Evolutionary conservation across 108 stramenopile genomes (phyloP), one percentile per base, ranked within the genome.

Genomic region (Conticribra weissflogii): DNA sequence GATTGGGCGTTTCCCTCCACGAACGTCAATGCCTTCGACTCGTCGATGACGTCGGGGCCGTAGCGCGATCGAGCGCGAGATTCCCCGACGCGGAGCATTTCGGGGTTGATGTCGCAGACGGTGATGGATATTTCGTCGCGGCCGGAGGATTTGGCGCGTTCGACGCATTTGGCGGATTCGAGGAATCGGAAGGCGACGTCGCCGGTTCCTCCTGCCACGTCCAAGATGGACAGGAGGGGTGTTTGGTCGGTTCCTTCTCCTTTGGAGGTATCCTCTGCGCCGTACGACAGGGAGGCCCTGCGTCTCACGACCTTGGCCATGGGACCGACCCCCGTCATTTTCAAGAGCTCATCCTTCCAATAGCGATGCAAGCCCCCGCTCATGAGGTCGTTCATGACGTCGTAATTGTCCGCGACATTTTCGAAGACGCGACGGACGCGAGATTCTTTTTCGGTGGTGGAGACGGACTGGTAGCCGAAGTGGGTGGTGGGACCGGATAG

Each of bases 321-420:
- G 50, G 87, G 68, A 3, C 48, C 84, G 7, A 88, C 87, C 16
- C 80, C 76, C 31, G 93, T 88, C 71, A 86, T 66, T 18, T 74
- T 67, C 50, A 99, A 81, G 16, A 98, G 82, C 36, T 96, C 90
- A 71, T 99, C 98, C 68, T 99, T 99, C 98, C 98, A 99, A 28
- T 92, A 79, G 2, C 98, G 84, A 78, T 99, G 98, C 70, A 94
- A 41, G 14, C 97, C 97, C 12, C 82, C 96, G 47, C 83, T 85
- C 99, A 99, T 99, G 64, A 98, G 77, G 77, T 99, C 99, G 67
- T 99, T 99, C 99, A 99, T 99, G 24, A 99, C 83, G 67, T 99
- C 99, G 76, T 95, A 96, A 45, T 74, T 81, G 48, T 89, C 88
- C 9, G 97, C 97, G 1, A 97, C 95, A 57, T 76, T 91, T 62